Conservation (phyloP, 306 rosid species). For the Comarum palustre region DNA sequence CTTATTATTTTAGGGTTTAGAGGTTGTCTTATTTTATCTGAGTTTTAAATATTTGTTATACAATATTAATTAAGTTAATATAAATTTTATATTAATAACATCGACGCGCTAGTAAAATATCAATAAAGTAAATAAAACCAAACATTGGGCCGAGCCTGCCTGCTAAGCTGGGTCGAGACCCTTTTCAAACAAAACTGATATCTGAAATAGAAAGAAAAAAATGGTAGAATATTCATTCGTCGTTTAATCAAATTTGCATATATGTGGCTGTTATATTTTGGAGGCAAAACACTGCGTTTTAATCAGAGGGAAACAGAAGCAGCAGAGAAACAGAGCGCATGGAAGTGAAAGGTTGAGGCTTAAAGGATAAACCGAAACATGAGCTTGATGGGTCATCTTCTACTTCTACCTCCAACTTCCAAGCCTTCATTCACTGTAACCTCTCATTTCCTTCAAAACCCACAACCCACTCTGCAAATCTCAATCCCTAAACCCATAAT, state of each 20-base stretch:
- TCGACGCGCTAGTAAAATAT: too few species aligned
- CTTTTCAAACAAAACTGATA: too few species aligned
- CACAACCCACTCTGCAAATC: slow-evolving; percentile 29
- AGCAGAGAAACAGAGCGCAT: not conserved
- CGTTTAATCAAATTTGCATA: not conserved
- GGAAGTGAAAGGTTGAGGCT: not conserved
- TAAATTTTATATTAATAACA: too few species aligned
- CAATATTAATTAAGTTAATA: too few species aligned
- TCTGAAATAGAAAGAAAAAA: too few species aligned
- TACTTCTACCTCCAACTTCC: slow-evolving; percentile 39
- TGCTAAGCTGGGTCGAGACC: too few species aligned
- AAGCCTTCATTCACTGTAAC: slow-evolving; percentile 20
- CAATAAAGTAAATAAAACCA: too few species aligned
- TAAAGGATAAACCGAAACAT: slow-evolving; percentile 27
- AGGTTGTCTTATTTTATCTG: too few species aligned
- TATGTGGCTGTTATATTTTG: not conserved
- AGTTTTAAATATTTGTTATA: too few species aligned
- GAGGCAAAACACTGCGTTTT: slow-evolving; percentile 15
- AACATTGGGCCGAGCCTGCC: too few species aligned
- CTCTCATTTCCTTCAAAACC: slow-evolving; percentile 22
- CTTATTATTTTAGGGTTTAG: too few species aligned
- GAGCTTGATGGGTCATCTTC: slow-evolving; percentile 43
- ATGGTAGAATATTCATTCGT: not conserved
- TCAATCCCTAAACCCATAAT: slow-evolving; percentile 28
- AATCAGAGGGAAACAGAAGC: not conserved